Evolutionary conservation across 495 filamentous ascomycete genomes (phyloP), one percentile per base, ranked within the genome.

Genomic region (Neurospora sp.): DNA sequence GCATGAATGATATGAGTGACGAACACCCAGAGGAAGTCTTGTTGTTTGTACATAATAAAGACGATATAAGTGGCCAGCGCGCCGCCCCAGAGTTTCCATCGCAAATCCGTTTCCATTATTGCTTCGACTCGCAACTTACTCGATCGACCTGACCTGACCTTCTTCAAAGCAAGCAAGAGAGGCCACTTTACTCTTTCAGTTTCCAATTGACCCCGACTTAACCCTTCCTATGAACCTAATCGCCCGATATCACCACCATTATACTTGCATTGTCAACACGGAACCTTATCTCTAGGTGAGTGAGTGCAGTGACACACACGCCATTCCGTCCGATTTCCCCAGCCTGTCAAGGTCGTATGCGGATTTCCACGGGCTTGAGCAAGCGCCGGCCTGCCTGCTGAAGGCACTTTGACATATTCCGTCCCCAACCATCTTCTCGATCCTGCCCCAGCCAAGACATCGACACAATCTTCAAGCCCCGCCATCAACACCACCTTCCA

Each of bases 1-100:
- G 69, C 62, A 40, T 69, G 72, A 62, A 74, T 74, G 73, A 69
- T 69, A 69, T 69, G 69, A 74, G 75, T 72, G 72, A 76, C 73
- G 74, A 72, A 75, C 74, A 73, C 72, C 42, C 70, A 66, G 69
- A 69, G 16, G 31, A 31, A 31, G 18, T 18, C 18, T n/a, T 46
- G 42, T 9, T 46, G 42, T 46, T 54, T 23, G 44, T 27, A 66
- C 54, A 66, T 35, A 66, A 66, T 35, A 37, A 66, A 62, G 35
- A 44, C 46, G 75, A 77, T 79, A 79, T 79, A 79, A 79, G 78
- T 79, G 76, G 78, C 78, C 75, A 42, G 39, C 71, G 48, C 48
- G 72, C 71, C 75, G 46, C 70, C 76, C 76, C 69, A 70, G 69
- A 69, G 42, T 38, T 71, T 70, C 73, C 70, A 73, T 54, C 31